A percentile compares a stretch with the other conserved stretches of the same genome.
Conservation (phyloP, 2,329 filamentous ascomycete species). For the Bretziella fagacearum region DNA sequence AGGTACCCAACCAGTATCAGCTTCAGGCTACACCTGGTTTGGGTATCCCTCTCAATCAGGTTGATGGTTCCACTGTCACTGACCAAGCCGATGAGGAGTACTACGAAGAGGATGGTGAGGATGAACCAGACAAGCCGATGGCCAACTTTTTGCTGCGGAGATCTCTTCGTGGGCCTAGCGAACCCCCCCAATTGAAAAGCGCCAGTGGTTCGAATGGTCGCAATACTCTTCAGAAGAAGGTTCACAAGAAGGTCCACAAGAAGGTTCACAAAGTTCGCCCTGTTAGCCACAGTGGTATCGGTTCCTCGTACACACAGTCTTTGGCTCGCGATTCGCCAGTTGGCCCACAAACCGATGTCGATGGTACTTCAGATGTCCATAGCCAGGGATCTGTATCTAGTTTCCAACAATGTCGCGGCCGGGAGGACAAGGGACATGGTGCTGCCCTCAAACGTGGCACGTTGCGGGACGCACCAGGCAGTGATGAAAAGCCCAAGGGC, state of each 20-base stretch:
- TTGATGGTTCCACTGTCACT: neutral
- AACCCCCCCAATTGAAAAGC: neutral
- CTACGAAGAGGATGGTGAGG: slow-evolving; percentile 2
- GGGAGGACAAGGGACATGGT: neutral
- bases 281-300: slow-evolving; percentile 6
- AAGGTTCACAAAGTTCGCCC: slow-evolving; percentile 10
- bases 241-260: too few relatives aligned
- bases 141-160: neutral
- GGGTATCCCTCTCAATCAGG: neutral
- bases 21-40: neutral
- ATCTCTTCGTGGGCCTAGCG: neutral
- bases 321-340: neutral
- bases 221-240: slow-evolving; percentile 6
- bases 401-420: slow-evolving; percentile 5
- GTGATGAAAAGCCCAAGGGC: slow-evolving; percentile 30
- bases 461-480: slow-evolving; percentile 31
- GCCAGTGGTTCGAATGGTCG: neutral
- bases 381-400: slow-evolving; percentile 14
- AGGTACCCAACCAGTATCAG: neutral
- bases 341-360: neutral
- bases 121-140: neutral
- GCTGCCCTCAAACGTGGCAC: slow-evolving; percentile 12
- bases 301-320: neutral
- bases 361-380: neutral
- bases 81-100: slow-evolving; percentile 1